Evolutionary conservation across 225 moss, liverwort and hornwort genomes (phyloP).

Genomic region (Antitrichia curtipendula): DNA sequence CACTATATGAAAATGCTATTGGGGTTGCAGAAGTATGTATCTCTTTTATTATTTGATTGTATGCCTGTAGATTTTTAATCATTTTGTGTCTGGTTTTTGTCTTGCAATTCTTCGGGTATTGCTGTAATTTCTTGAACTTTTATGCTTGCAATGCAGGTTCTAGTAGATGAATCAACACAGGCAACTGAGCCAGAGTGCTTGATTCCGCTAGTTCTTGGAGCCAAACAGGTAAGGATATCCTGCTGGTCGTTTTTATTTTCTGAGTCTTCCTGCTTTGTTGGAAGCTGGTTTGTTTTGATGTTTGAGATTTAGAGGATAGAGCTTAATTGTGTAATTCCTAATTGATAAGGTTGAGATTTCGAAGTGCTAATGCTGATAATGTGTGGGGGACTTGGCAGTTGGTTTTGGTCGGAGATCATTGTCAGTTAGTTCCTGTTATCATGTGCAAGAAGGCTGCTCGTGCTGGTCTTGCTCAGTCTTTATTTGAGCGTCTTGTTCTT

Average conservation of each 20-base stretch:
- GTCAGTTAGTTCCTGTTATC: conserved; percentile 95
- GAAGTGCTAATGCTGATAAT: not conserved
- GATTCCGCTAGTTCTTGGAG: conserved; percentile 91
- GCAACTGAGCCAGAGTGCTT: conserved; percentile 96
- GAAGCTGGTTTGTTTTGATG: not conserved
- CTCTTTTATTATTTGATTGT: not conserved
- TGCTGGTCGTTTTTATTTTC: not conserved
- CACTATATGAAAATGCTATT: too few species aligned
- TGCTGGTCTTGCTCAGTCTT: conserved; percentile 92
- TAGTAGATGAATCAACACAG: conserved; percentile 97
- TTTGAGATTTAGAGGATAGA: not conserved
- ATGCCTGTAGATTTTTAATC: not conserved
- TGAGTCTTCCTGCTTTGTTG: not conserved
- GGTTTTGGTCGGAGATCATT: conserved; percentile 93
- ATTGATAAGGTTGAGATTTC: not conserved
- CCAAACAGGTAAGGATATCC: conserved; percentile 61
- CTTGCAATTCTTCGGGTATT: not conserved
- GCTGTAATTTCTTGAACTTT: not conserved
- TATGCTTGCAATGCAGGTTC: conserved; percentile 34
- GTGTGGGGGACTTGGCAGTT: conserved; percentile 38
- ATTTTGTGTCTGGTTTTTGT: not conserved
- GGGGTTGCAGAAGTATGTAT: not conserved
- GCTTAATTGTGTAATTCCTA: not conserved
- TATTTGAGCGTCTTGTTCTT: conserved; percentile 92
- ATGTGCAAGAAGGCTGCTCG: conserved; percentile 99